Conservation (phyloP, 2,329 filamentous ascomycete species). For the Botrytis sinoallii region DNA sequence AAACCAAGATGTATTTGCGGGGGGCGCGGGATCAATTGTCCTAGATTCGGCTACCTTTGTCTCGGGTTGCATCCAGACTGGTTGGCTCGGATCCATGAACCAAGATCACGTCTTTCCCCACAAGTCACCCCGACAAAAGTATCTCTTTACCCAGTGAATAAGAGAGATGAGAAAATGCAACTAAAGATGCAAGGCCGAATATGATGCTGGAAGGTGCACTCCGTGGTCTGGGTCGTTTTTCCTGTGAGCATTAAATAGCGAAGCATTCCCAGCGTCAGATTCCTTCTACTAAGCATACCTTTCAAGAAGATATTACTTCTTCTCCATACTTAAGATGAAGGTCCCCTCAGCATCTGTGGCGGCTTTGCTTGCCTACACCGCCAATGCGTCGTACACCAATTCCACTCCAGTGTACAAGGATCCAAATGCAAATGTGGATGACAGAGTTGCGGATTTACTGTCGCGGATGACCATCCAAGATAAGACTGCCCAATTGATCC, state of each 20-base stretch:
- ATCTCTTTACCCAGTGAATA: conserved; percentile 6
- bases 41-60: not conserved
- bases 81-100: not conserved
- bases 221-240: conserved; percentile 5
- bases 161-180: not conserved
- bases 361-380: conserved; percentile 14
- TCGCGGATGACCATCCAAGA: conserved; percentile 72
- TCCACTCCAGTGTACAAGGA: conserved; percentile 57
- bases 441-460: conserved; percentile 64
- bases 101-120: not conserved
- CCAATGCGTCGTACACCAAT: conserved; percentile 4
- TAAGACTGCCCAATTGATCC: conserved; percentile 66
- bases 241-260: conserved; percentile 2
- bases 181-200: conserved; percentile 2
- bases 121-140: not conserved
- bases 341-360: not conserved
- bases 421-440: conserved; percentile 57
- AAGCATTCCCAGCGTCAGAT: not conserved
- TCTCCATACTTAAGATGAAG: conserved; percentile 12
- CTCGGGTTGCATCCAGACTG: not conserved
- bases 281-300: not conserved
- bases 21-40: conserved; percentile 8
- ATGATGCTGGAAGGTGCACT: conserved; percentile 12
- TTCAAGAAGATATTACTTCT: not conserved
- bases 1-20: conserved; percentile 7